These are phyloP conservation scores for Peronosclerospora sorghi DNA, from an alignment of 352 stramenopile species.

Conservation along the genomic window DNA sequence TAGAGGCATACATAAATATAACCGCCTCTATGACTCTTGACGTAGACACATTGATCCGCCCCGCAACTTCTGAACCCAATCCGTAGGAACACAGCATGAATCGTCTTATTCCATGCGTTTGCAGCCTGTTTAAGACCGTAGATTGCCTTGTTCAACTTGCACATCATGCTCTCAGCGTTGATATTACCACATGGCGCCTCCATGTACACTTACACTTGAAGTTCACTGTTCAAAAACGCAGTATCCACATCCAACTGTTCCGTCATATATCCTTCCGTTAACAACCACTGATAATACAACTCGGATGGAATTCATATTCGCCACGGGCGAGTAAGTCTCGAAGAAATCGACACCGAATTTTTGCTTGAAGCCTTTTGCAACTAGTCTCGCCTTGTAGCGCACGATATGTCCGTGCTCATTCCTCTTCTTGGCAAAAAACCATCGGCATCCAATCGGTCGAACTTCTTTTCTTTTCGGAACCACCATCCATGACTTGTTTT, in stretches of 20 bases:
- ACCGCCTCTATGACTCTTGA: conserved; percentile 1
- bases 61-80: conserved; percentile 8
- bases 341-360: conserved; percentile 7
- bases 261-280: not conserved
- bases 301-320: conserved; percentile 6
- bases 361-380: conserved; percentile 2
- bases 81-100: conserved; percentile 6
- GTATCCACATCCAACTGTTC: conserved; percentile 2
- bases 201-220: conserved; percentile 1
- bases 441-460: not conserved
- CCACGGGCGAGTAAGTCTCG: conserved; percentile 3
- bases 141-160: conserved; percentile 7
- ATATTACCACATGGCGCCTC: not conserved
- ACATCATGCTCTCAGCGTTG: not conserved
- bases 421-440: conserved; percentile 3
- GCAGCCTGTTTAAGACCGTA: conserved; percentile 15
- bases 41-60: conserved; percentile 12
- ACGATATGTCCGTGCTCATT: conserved; percentile 1
- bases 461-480: not conserved
- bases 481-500: not conserved
- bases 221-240: conserved; percentile 2
- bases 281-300: not conserved
- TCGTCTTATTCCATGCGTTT: conserved; percentile 15
- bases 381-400: not conserved
- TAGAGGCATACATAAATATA: conserved; percentile 10